Conservation (phyloP, 345 rosid species). For the Brassica napus region DNA sequence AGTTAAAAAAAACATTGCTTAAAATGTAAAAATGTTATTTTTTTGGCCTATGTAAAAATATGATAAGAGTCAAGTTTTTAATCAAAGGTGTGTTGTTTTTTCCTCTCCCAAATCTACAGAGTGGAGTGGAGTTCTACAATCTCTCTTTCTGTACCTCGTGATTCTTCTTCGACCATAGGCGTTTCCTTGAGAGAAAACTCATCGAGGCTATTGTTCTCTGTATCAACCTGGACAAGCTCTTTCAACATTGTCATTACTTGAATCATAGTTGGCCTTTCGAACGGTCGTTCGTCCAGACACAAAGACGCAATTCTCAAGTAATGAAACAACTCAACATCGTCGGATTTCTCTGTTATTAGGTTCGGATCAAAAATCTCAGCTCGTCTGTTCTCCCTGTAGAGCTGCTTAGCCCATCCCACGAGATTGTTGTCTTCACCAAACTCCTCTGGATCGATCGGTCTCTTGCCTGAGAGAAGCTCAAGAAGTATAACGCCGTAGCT, state of each 20-base stretch:
- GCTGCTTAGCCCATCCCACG: constrained; percentile 97
- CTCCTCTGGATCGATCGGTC: constrained; percentile 81
- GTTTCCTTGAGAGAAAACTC: constrained; percentile 36
- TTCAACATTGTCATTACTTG: constrained; percentile 75
- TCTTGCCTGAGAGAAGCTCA: constrained; percentile 81
- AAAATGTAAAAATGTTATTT: too few species aligned
- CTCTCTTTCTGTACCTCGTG: constrained; percentile 1
- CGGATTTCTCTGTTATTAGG: constrained; percentile 62
- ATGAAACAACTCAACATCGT: constrained; percentile 67
- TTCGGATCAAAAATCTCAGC: constrained; percentile 72
- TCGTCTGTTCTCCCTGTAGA: constrained; percentile 54
- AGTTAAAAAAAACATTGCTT: too few species aligned
- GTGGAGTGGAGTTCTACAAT: too few species aligned
- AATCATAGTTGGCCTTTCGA: constrained; percentile 78
- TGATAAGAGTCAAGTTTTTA: too few species aligned
- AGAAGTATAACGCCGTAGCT: constrained; percentile 91
- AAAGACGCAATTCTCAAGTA: constrained; percentile 67
- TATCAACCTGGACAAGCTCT: constrained; percentile 65
- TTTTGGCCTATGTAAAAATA: too few species aligned
- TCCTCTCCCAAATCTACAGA: too few species aligned
- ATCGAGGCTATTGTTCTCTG: constrained; percentile 49
- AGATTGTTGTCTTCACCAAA: constrained; percentile 91
- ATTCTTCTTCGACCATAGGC: constrained; percentile 31
- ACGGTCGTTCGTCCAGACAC: constrained; percentile 78
- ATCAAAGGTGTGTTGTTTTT: too few species aligned